A percentile compares a stretch with the other conserved stretches of the same genome.
phyloP scores from a whole-genome alignment of 805 yeast species.

The Barnettozyma vustinii region DNA sequence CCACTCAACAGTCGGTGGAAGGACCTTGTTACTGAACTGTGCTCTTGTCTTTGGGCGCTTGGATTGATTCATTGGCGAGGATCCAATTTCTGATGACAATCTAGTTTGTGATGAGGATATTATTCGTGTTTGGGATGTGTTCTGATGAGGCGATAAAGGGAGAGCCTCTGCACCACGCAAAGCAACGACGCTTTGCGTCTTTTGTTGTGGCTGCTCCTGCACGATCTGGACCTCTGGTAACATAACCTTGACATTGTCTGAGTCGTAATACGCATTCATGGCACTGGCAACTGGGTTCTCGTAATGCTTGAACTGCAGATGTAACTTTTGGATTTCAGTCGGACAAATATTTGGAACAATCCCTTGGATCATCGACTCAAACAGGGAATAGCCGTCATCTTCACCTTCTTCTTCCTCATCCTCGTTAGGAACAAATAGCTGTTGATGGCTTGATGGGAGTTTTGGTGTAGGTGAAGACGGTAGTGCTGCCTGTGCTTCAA shows the following conservation, averaged over 20 bases:
- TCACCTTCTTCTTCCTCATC: constrained; percentile 13
- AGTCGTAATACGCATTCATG: constrained; percentile 32
- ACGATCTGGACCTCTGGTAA: not conserved
- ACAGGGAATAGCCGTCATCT: constrained; percentile 18
- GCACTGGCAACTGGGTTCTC: constrained; percentile 33
- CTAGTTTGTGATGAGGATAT: not conserved
- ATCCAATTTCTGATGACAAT: not conserved
- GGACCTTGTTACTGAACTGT: not conserved
- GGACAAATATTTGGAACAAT: constrained; percentile 31
- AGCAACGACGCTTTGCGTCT: not conserved
- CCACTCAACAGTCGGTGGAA: constrained; percentile 25
- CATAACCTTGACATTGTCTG: not conserved
- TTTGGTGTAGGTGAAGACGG: constrained; percentile 3
- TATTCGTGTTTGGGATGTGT: not conserved
- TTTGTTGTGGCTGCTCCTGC: not conserved
- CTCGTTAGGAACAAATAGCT: constrained; percentile 11
- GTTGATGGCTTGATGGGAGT: not conserved
- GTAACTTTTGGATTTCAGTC: constrained; percentile 20
- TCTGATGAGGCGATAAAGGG: not conserved
- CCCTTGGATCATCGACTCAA: constrained; percentile 29
- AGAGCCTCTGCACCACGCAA: not conserved
- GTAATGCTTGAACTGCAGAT: constrained; percentile 22
- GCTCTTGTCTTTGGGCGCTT: not conserved
- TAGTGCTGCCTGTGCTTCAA: not conserved
- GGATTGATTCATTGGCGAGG: not conserved